phyloP scores from a whole-genome alignment of 331 rosid genomes.

The Quercus phellos region DNA sequence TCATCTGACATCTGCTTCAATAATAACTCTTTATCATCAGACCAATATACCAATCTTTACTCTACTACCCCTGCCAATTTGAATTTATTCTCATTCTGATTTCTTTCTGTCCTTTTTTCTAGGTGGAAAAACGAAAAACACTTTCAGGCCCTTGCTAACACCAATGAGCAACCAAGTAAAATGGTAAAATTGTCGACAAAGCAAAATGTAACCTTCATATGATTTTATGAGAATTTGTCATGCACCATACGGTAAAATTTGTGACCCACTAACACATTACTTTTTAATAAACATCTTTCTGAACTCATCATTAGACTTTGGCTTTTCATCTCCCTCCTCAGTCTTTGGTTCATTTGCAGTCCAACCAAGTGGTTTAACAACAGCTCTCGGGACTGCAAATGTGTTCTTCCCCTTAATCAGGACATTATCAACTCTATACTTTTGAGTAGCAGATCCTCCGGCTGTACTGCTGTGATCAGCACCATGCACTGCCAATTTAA shows the following conservation, averaged over 20 bases:
- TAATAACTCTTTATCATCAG: too few relatives aligned
- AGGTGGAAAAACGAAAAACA: background rate
- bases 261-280: slow-evolving; percentile 10
- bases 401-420: slow-evolving; percentile 77
- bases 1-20: too few relatives aligned
- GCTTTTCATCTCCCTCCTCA: slow-evolving; percentile 53
- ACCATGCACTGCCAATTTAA: slow-evolving; percentile 26
- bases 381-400: slow-evolving; percentile 81
- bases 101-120: background rate
- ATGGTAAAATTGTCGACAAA: background rate
- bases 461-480: slow-evolving; percentile 27
- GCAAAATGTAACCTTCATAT: background rate
- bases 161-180: background rate
- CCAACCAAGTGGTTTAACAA: slow-evolving; percentile 68
- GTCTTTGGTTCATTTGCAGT: slow-evolving; percentile 43
- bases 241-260: background rate
- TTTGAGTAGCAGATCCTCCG: slow-evolving; percentile 35
- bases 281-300: slow-evolving; percentile 62
- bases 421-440: slow-evolving; percentile 36
- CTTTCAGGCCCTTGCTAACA: background rate
- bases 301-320: slow-evolving; percentile 87
- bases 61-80: too few relatives aligned
- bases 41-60: too few relatives aligned
- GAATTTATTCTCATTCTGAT: too few relatives aligned
- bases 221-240: background rate